Base-by-base conservation (phyloP, 495 filamentous ascomycete genomes). In the Aspergillus saccharolyticus region DNA sequence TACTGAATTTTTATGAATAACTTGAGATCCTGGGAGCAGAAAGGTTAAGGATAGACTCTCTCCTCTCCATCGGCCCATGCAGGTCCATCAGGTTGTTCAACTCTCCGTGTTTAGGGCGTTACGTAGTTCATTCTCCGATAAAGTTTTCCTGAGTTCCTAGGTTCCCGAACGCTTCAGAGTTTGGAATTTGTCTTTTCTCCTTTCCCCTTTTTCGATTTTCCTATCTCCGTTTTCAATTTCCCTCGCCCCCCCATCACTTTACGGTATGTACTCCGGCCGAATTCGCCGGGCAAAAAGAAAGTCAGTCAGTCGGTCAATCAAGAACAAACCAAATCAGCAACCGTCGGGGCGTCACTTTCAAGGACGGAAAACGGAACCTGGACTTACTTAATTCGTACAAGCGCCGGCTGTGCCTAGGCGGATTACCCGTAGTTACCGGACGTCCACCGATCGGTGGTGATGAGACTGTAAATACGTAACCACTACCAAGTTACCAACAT, bases 381-480 rank as follows among this genome's bases (percentile, higher is more conserved):
- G 18, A 22, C 10, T 46, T 46, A 39, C 44, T 46, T 2, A 14
- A 46, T 46, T 46, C 1, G 44, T 46, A 3, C 18, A 46, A 46
- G 44, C 44, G 44, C 44, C 44, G 44, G 44, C 44, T 46, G 44
- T 46, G 44, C 44, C 44, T 46, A 46, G 44, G 15, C 44, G 44
- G 44, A 46, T 20, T 46, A 46, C 44, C 44, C 44, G 44, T 46
- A 46, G 44, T 46, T 46, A 46, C 44, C 44, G 44, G 44, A 46
- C 17, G 44, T 20, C 44, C 44, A 46, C 44, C 44, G 44, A 46
- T 46, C 44, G 18, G 44, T 39, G 33, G 33, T 39, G 33, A 12
- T 39, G 33, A 22, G 33, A 39, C 33, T 39, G 33, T 39, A 39
- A 39, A 39, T 39, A 39, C 50, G n/a, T 42, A 42, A 52, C 50